Percentiles rank a stretch among this genome's conserved stretches.
phyloP scores from a whole-genome alignment of 768 basidiomycete species.

The Boletus patriciae region DNA sequence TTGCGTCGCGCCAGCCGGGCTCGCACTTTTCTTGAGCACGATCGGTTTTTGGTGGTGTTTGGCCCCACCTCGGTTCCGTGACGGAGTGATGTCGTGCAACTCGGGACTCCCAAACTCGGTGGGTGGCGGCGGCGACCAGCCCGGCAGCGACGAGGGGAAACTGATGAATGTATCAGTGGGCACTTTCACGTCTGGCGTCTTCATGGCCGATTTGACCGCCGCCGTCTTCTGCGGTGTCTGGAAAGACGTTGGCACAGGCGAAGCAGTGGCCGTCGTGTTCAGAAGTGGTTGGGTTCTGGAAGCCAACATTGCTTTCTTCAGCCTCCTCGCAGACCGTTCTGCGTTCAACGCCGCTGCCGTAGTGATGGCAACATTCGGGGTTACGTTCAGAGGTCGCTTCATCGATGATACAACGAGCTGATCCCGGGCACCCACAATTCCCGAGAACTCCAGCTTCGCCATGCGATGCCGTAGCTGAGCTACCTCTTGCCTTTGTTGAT shows the following conservation, averaged over 20 bases:
- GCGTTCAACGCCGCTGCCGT: conserved; percentile 83
- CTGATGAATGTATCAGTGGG: conserved; percentile 11
- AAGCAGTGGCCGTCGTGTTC: conserved; percentile 49
- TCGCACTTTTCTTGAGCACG: conserved; percentile 27
- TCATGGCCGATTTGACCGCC: conserved; percentile 5
- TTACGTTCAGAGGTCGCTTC: conserved; percentile 45
- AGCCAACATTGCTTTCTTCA: conserved; percentile 66
- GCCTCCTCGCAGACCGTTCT: conserved; percentile 66
- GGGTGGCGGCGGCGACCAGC: conserved; percentile 25
- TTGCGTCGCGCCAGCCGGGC: conserved; percentile 3
- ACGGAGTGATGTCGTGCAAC: conserved; percentile 16
- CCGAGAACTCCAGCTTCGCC: conserved; percentile 46
- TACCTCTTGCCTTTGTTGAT: conserved; percentile 59
- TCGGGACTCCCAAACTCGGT: conserved; percentile 16
- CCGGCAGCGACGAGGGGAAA: conserved; percentile 25
- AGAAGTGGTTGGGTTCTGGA: conserved; percentile 65
- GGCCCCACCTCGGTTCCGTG: conserved; percentile 22
- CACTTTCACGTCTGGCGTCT: conserved; percentile 1
- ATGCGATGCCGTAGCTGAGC: conserved; percentile 52
- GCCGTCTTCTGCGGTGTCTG: conserved; percentile 30
- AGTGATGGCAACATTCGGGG: conserved; percentile 66
- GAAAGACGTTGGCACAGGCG: conserved; percentile 25
- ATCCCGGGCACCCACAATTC: conserved; percentile 36
- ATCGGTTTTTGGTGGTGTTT: conserved; percentile 41
- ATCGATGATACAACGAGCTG: conserved; percentile 41